phyloP scores from a whole-genome alignment of 768 basidiomycete genomes.

The Rhizopogon salebrosus region DNA sequence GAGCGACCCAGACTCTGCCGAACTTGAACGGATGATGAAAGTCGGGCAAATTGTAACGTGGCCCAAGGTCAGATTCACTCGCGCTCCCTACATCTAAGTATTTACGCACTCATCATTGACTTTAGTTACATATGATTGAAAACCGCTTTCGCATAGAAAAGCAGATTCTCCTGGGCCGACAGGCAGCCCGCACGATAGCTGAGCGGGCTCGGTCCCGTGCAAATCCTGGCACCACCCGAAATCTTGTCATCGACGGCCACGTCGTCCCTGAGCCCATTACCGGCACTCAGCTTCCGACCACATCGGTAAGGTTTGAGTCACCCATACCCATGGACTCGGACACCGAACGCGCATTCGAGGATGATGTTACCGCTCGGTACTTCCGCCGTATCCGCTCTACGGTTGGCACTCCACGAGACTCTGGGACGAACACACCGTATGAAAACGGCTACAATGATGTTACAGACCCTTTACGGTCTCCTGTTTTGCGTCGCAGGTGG shows the following conservation, averaged over 20 bases:
- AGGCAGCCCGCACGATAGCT: constrained; percentile 55
- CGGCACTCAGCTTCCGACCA: constrained; percentile 10
- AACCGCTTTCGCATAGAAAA: constrained; percentile 85
- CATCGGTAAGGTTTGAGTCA: constrained; percentile 36
- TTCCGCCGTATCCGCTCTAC: constrained; percentile 43
- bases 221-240: constrained; percentile 19
- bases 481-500: constrained; percentile 44
- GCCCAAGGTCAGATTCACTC: constrained; percentile 68
- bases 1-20: constrained; percentile 74
- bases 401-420: constrained; percentile 18
- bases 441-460: constrained; percentile 21
- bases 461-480: constrained; percentile 35
- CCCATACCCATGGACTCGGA: constrained; percentile 78
- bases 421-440: constrained; percentile 29
- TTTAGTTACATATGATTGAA: constrained; percentile 86
- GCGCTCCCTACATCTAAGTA: not conserved
- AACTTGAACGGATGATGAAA: constrained; percentile 81
- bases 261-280: constrained; percentile 18
- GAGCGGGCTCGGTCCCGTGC: constrained; percentile 29
- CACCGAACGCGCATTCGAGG: constrained; percentile 61
- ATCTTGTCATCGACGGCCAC: constrained; percentile 16
- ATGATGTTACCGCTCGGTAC: constrained; percentile 48
- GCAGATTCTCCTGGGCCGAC: constrained; percentile 76
- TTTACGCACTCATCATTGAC: not conserved
- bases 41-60: constrained; percentile 92